Conservation (phyloP, 345 rosid species). For the Euphorbia lathyris region DNA sequence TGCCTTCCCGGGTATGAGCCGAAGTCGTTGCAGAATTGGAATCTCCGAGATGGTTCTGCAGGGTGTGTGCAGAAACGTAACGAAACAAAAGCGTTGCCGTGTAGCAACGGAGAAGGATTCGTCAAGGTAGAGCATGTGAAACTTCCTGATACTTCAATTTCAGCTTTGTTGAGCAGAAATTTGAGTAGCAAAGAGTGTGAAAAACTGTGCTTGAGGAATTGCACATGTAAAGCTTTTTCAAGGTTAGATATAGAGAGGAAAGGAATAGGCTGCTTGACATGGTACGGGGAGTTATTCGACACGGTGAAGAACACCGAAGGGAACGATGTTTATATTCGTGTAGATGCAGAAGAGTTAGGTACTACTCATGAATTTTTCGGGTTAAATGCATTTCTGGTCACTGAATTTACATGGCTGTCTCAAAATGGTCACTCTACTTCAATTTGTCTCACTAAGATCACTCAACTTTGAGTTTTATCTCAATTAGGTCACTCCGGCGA, state of each 20-base stretch:
- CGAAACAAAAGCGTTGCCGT: background rate
- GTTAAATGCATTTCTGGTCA: too few species aligned
- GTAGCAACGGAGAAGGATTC: conserved; percentile 42
- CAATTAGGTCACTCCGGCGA: too few species aligned
- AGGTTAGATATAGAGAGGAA: conserved; percentile 28
- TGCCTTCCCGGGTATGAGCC: conserved; percentile 77
- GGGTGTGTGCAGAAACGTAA: conserved; percentile 46
- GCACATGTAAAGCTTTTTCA: conserved; percentile 55
- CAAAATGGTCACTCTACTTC: too few species aligned
- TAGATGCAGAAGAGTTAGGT: conserved; percentile 50
- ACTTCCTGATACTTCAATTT: conserved; percentile 13
- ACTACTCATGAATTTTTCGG: too few species aligned
- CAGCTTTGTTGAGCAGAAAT: background rate
- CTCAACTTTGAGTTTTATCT: too few species aligned
- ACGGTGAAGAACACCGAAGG: conserved; percentile 31
- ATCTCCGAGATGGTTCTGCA: conserved; percentile 39
- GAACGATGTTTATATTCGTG: conserved; percentile 46
- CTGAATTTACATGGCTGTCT: too few species aligned
- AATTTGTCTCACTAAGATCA: too few species aligned
- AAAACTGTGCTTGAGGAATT: conserved; percentile 23
- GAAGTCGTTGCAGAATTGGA: conserved; percentile 40
- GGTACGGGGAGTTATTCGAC: conserved; percentile 49
- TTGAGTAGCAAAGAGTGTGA: conserved; percentile 19
- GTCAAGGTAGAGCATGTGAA: conserved; percentile 23
- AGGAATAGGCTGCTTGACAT: conserved; percentile 51